Base-by-base conservation (phyloP, 1,284 basidiomycete species). In the Cryptococcus sp. region DNA sequence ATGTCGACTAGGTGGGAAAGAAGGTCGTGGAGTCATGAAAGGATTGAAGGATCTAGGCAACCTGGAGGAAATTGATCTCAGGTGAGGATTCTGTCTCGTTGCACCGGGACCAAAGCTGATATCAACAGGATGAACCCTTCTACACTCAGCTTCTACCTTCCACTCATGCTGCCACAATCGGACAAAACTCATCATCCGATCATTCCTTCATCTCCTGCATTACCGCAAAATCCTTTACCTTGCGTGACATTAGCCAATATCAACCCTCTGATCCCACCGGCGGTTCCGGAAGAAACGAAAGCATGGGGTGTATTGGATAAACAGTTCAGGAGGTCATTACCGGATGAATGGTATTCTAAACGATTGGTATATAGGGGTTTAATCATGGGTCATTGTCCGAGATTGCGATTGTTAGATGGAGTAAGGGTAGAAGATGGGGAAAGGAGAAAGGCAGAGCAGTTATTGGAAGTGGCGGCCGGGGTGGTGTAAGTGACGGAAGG, bases 91-190 rank as follows among this genome's bases (percentile, higher is more conserved):
- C 37, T 7, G 23, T 43, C 6, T 44, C 8, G 44, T 34, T n/a
- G 5, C 15, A 14, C 42, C 37, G 13, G 8, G 8, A 34, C 15
- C 11, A 32, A 32, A 43, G 4, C 23, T 41, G 32, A 30, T 10
- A 49, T 54, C 56, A 44, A 57, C 72, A 88, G 87, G 79, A 94
- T 94, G 90, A 96, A 97, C 72, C 92, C 93, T 50, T 89, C 88
- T 61, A 95, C 91, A 32, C 83, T 94, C n/a, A 88, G 88, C 5
- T 94, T 90, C 86, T 96, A 96, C 76, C 81, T 95, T 31, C 91
- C 93, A 23, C 79, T 95, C 61, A 80, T 93, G 51, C 61, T 66
- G 14, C 60, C 56, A 7, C 42, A 41, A 41, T 49, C 56, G 10
- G 44, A 50, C 51, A 23, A 58, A 1, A 8, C 42, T 8, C 36